phyloP scores from a whole-genome alignment of 169 alveolate species.

The Haemoproteus tartakovskyi region DNA sequence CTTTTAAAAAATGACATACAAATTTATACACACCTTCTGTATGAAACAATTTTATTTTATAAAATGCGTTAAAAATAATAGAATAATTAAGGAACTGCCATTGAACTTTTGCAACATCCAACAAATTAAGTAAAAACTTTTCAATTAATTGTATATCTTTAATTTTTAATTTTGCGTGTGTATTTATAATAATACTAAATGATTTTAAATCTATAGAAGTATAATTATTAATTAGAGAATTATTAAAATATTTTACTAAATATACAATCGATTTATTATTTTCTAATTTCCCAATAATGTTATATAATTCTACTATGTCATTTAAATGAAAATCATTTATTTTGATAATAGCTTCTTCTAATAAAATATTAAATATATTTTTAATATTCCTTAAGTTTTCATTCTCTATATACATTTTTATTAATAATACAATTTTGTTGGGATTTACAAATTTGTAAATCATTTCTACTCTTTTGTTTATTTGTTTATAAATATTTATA shows the following conservation, averaged over 20 bases:
- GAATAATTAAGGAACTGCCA: slow-evolving; percentile 48
- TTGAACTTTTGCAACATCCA: too few relatives aligned
- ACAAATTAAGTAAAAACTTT: slow-evolving; percentile 39
- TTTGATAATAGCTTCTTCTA: slow-evolving; percentile 34
- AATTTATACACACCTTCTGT: slow-evolving; percentile 6
- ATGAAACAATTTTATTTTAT: slow-evolving; percentile 17
- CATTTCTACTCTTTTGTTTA: slow-evolving; percentile 65
- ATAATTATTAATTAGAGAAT: slow-evolving; percentile 43
- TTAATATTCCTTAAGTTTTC: slow-evolving; percentile 10
- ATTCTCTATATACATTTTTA: slow-evolving; percentile 48
- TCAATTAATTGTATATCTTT: slow-evolving; percentile 60
- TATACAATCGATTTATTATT: slow-evolving; percentile 46
- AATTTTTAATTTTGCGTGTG: slow-evolving; percentile 64
- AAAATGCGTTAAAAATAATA: slow-evolving; percentile 44
- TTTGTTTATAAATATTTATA: slow-evolving; percentile 40
- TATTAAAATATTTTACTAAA: slow-evolving; percentile 44
- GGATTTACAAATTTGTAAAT: slow-evolving; percentile 56
- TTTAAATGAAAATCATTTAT: slow-evolving; percentile 28
- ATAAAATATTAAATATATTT: slow-evolving; percentile 44
- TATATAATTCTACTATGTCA: slow-evolving; percentile 46
- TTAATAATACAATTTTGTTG: slow-evolving; percentile 37
- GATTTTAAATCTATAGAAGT: slow-evolving; percentile 57
- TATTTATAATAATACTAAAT: slow-evolving; percentile 29
- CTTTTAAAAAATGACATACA: slow-evolving; percentile 12
- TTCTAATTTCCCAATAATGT: slow-evolving; percentile 44